phyloP scores from a whole-genome alignment of 257 asterid species.

The Prunella vulgaris region DNA sequence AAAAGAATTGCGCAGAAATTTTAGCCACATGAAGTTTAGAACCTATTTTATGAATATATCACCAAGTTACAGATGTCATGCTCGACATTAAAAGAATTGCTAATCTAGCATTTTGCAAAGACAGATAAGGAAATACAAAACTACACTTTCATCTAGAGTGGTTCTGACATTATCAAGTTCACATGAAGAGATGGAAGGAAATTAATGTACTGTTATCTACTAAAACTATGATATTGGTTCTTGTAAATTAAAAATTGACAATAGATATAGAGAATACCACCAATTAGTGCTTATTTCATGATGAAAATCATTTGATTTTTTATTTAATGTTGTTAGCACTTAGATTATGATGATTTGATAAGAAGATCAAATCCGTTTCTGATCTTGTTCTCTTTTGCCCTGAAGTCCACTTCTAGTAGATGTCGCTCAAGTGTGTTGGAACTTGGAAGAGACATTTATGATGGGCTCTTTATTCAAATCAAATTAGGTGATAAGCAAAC shows the following conservation, averaged over 20 bases:
- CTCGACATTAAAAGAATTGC: neutral
- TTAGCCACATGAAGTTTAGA: constrained; percentile 96
- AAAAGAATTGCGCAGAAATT: too few relatives aligned
- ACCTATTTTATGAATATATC: constrained; percentile 41
- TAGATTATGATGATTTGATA: neutral
- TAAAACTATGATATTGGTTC: neutral
- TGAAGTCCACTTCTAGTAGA: constrained; percentile 7
- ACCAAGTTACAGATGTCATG: neutral
- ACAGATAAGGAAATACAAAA: neutral
- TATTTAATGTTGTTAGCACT: neutral
- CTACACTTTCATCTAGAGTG: neutral
- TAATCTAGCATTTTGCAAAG: neutral
- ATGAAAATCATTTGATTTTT: neutral
- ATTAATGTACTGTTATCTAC: neutral
- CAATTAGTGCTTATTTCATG: neutral
- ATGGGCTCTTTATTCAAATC: constrained; percentile 4
- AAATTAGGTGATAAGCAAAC: neutral
- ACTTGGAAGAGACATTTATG: neutral
- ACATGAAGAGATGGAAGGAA: constrained; percentile 4
- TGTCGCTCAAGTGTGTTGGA: neutral
- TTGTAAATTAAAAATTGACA: constrained; percentile 6
- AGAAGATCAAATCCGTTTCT: constrained; percentile 10
- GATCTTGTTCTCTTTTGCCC: neutral
- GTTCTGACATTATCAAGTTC: constrained; percentile 7
- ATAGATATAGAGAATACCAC: neutral